A percentile compares a stretch with the other conserved stretches of the same genome.
phyloP scores from a whole-genome alignment of 257 asterid genomes.

The Eucommia ulmoides region DNA sequence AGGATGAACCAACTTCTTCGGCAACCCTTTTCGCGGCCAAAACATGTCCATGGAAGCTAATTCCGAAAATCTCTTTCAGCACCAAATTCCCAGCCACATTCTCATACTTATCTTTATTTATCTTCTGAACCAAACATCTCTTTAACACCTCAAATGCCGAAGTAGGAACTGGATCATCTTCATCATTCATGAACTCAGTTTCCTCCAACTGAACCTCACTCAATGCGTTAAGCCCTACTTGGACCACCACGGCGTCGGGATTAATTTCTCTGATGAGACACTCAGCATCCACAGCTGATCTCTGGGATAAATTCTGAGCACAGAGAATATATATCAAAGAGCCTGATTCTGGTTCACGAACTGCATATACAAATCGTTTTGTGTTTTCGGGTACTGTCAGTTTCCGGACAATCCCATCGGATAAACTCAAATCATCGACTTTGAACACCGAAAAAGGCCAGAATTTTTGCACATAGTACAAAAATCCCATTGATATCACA shows the following conservation, averaged over 20 bases:
- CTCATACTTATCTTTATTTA: conserved; percentile 60
- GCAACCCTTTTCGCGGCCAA: conserved; percentile 73
- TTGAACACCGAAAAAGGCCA: conserved; percentile 63
- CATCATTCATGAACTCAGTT: conserved; percentile 10
- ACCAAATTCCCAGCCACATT: conserved; percentile 70
- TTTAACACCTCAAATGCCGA: conserved; percentile 70
- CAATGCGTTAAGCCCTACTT: conserved; percentile 30
- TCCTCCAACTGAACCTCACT: conserved; percentile 17
- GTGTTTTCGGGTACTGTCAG: conserved; percentile 63
- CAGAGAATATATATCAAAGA: conserved; percentile 53
- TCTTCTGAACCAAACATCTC: conserved; percentile 59
- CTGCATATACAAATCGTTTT: conserved; percentile 68
- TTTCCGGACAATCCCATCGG: conserved; percentile 53
- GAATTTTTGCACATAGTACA: conserved; percentile 39
- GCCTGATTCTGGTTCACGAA: conserved; percentile 51
- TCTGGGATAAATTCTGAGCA: conserved; percentile 78
- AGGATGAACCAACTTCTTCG: conserved; percentile 68
- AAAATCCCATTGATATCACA: conserved; percentile 16
- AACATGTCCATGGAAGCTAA: conserved; percentile 60
- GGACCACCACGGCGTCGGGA: conserved; percentile 94
- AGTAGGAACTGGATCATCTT: conserved; percentile 47
- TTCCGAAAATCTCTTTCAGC: conserved; percentile 78
- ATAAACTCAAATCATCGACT: conserved; percentile 52
- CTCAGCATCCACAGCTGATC: conserved; percentile 72
- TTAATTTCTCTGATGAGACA: conserved; percentile 54